A percentile compares a stretch with the other conserved stretches of the same genome.
Conservation (phyloP, 768 basidiomycete genomes). For the Cyathus striatus region DNA sequence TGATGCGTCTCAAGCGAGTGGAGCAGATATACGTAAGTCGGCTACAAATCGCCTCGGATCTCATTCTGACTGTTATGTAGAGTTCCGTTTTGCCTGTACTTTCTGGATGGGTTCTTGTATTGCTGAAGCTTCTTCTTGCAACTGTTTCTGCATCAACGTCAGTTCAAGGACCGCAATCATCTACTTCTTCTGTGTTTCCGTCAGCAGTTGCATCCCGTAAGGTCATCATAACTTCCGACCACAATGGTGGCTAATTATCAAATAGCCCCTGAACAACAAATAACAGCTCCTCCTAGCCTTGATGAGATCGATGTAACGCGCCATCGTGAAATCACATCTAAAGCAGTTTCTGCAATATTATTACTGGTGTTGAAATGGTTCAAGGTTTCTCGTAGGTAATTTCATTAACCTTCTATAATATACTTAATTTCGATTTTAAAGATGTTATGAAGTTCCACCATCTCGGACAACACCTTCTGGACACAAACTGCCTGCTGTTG, state of each 20-base stretch:
- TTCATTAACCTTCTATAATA: not conserved
- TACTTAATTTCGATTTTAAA: constrained; percentile 20
- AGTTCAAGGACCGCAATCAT: constrained; percentile 58
- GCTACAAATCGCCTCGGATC: too few species aligned
- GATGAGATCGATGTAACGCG: constrained; percentile 93
- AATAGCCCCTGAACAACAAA: constrained; percentile 57
- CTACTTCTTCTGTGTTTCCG: constrained; percentile 67
- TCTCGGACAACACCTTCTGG: constrained; percentile 89
- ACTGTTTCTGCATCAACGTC: constrained; percentile 82
- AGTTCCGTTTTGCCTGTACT: constrained; percentile 78
- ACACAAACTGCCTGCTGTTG: constrained; percentile 89
- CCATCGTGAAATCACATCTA: constrained; percentile 96
- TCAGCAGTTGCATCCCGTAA: constrained; percentile 65
- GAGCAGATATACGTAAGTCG: constrained; percentile 89
- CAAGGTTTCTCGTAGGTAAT: constrained; percentile 87
- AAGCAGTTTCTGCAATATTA: constrained; percentile 93
- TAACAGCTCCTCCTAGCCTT: constrained; percentile 64
- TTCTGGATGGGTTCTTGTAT: constrained; percentile 87
- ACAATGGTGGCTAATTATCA: constrained; percentile 1
- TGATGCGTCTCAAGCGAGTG: constrained; percentile 83
- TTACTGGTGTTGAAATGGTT: constrained; percentile 94
- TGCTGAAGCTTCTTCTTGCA: constrained; percentile 88
- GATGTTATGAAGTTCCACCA: constrained; percentile 99
- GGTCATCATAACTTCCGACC: constrained; percentile 7
- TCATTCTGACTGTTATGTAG: constrained; percentile 31